Evolutionary conservation across 1,284 basidiomycete species (phyloP).

Genomic region (Ceratobasidium sp.): DNA sequence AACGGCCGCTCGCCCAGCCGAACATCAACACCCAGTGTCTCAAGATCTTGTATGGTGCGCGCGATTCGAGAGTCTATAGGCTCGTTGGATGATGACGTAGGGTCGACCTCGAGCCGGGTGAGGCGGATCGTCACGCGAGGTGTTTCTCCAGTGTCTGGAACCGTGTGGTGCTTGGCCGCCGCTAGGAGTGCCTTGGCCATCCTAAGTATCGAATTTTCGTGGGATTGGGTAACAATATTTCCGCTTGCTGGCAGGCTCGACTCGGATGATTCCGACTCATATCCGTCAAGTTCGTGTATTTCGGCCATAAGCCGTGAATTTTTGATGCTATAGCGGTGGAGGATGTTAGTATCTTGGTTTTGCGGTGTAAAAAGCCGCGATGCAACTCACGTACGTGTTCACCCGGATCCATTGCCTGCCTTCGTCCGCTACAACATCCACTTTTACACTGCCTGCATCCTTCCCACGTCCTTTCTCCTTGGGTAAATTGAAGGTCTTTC

Average conservation of each 20-base stretch:
- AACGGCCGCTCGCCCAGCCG: constrained; percentile 69
- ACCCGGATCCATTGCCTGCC: constrained; percentile 82
- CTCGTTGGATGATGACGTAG: constrained; percentile 50
- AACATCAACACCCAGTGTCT: constrained; percentile 74
- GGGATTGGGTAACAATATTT: constrained; percentile 59
- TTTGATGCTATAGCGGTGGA: constrained; percentile 69
- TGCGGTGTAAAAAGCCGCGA: constrained; percentile 8
- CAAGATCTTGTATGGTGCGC: constrained; percentile 69
- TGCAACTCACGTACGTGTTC: constrained; percentile 77
- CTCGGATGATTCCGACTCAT: constrained; percentile 75
- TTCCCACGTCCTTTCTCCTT: constrained; percentile 54
- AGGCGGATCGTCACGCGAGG: constrained; percentile 71
- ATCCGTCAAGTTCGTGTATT: constrained; percentile 85
- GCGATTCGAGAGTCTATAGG: constrained; percentile 70
- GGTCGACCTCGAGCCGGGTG: constrained; percentile 71
- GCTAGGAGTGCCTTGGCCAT: constrained; percentile 72
- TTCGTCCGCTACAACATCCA: constrained; percentile 82
- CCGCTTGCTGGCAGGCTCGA: constrained; percentile 56
- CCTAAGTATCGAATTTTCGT: constrained; percentile 78
- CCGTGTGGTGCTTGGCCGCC: constrained; percentile 69
- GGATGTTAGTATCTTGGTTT: constrained; percentile 28
- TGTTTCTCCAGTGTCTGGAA: constrained; percentile 54
- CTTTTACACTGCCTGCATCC: constrained; percentile 67
- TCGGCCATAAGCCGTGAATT: constrained; percentile 80
- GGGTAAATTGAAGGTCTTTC: constrained; percentile 63